phyloP scores from a whole-genome alignment of 129 eudicot species.

The Cynara cardunculus region DNA sequence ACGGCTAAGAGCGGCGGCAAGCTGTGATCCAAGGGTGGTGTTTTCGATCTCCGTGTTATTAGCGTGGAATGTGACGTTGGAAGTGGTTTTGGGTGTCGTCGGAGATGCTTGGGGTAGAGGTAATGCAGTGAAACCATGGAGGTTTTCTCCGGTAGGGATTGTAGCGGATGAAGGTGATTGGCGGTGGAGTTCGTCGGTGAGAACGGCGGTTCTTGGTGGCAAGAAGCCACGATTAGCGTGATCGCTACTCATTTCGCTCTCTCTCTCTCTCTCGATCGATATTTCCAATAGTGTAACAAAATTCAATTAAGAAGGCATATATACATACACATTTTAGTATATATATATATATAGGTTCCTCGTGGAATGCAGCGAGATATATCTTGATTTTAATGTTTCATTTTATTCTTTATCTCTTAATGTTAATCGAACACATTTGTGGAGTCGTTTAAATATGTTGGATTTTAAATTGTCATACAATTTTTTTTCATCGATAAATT shows the following conservation, averaged over 20 bases:
- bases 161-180: not conserved
- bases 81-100: not conserved
- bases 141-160: not conserved
- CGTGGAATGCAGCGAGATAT: too few relatives aligned
- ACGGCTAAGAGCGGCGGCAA: constrained; percentile 2
- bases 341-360: too few relatives aligned
- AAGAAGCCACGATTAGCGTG: not conserved
- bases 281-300: too few relatives aligned
- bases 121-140: not conserved
- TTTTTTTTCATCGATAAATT: too few relatives aligned
- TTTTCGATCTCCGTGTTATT: not conserved
- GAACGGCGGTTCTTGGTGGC: not conserved
- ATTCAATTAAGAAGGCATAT: too few relatives aligned
- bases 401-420: too few relatives aligned
- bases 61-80: not conserved
- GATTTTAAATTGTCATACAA: too few relatives aligned
- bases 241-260: not conserved
- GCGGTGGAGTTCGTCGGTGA: not conserved
- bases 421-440: too few relatives aligned
- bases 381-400: too few relatives aligned
- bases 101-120: constrained; percentile 6
- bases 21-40: constrained; percentile 8
- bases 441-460: too few relatives aligned
- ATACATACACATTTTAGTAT: too few relatives aligned
- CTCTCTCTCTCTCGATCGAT: too few relatives aligned